Conservation (phyloP, 108 stramenopile genomes). For the Mediolabrus comicus region DNA sequence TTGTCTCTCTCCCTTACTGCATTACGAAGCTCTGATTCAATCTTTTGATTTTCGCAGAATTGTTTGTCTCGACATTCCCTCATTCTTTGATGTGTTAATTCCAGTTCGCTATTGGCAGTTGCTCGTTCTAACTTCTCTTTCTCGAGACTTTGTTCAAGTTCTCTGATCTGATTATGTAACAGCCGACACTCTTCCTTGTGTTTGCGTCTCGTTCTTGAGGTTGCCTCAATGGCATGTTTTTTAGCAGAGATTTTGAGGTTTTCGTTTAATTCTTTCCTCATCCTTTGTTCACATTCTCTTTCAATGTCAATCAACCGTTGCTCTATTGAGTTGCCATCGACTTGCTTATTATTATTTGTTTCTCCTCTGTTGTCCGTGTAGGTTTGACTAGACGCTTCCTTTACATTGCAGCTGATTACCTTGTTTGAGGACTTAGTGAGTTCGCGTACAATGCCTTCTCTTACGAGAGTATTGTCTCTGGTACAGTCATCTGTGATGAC, state of each 20-base stretch:
- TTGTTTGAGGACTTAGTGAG: background rate
- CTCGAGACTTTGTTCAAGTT: background rate
- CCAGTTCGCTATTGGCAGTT: conserved; percentile 23
- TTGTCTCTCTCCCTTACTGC: background rate
- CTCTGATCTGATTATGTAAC: conserved; percentile 22
- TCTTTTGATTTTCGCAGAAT: conserved; percentile 17
- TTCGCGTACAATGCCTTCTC: background rate
- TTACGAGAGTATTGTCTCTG: background rate
- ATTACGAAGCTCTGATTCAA: background rate
- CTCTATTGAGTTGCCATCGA: conserved; percentile 9
- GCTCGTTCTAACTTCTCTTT: conserved; percentile 22
- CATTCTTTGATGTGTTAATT: conserved; percentile 13
- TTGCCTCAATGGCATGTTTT: conserved; percentile 33
- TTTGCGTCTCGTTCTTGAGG: conserved; percentile 11
- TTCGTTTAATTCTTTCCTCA: conserved; percentile 36
- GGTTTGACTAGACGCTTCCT: background rate
- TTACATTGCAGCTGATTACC: background rate
- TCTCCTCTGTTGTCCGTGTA: background rate
- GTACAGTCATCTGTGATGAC: background rate
- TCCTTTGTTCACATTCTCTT: conserved; percentile 17
- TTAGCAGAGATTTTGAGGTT: conserved; percentile 40
- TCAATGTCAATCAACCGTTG: conserved; percentile 22
- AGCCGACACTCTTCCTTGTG: conserved; percentile 15
- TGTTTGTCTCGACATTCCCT: conserved; percentile 15
- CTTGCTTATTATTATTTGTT: background rate